Evolutionary conservation across 352 stramenopile genomes (phyloP).

Genomic region (Pythium sukuiense): DNA sequence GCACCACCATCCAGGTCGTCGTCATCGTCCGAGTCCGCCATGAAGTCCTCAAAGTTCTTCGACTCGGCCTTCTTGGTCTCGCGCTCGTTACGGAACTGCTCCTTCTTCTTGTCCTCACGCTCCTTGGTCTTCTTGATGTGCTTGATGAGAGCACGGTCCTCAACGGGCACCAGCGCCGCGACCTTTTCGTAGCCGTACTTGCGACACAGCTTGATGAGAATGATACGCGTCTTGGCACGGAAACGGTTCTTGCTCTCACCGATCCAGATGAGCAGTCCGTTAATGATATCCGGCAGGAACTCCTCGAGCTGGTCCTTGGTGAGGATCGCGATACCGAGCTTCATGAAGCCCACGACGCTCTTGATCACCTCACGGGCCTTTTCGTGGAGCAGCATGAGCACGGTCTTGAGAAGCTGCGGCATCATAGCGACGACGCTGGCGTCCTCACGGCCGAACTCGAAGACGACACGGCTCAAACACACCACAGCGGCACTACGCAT

Average conservation of each 20-base stretch:
- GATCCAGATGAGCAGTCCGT: slow-evolving; percentile 92
- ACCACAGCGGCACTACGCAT: slow-evolving; percentile 96
- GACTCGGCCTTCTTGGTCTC: slow-evolving; percentile 34
- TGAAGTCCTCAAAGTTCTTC: slow-evolving; percentile 70
- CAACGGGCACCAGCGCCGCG: slow-evolving; percentile 85
- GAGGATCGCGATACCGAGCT: slow-evolving; percentile 93
- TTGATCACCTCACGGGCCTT: slow-evolving; percentile 96
- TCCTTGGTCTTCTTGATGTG: slow-evolving; percentile 96
- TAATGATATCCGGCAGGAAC: slow-evolving; percentile 91
- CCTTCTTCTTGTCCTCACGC: slow-evolving; percentile 87
- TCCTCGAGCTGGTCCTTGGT: slow-evolving; percentile 86
- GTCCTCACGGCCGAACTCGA: slow-evolving; percentile 90
- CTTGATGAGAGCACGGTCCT: slow-evolving; percentile 91
- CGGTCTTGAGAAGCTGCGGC: slow-evolving; percentile 89
- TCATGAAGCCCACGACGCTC: slow-evolving; percentile 95
- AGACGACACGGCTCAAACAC: slow-evolving; percentile 93
- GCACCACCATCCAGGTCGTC: slow-evolving; percentile 73
- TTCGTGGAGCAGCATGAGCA: slow-evolving; percentile 92
- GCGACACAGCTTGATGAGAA: slow-evolving; percentile 94
- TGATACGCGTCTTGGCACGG: slow-evolving; percentile 94
- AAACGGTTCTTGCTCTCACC: slow-evolving; percentile 95
- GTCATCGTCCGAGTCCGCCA: slow-evolving; percentile 82
- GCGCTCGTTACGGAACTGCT: slow-evolving; percentile 48
- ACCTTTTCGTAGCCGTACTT: slow-evolving; percentile 94
- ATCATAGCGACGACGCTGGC: slow-evolving; percentile 71